These are phyloP conservation scores for Calonectria naviculata DNA, from an alignment of 2,329 filamentous ascomycete genomes.

Conservation along the genomic window DNA sequence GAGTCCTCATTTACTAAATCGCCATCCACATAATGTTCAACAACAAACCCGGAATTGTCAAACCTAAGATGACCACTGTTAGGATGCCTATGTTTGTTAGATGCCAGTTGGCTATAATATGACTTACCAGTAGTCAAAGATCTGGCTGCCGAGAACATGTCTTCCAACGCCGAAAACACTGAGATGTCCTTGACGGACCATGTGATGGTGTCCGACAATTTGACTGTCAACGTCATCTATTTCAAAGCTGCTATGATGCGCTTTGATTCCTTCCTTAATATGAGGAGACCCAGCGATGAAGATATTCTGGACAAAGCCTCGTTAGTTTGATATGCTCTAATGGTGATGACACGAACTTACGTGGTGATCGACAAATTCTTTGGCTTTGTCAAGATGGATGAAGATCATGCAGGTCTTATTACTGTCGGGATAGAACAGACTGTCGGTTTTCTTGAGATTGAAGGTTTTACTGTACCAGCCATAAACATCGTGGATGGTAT, in stretches of 20 bases:
- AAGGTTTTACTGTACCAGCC: constrained; percentile 15
- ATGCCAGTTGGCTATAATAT: neutral
- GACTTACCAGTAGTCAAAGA: constrained; percentile 21
- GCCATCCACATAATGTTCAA: constrained; percentile 21
- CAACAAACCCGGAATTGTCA: constrained; percentile 14
- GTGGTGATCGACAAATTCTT: constrained; percentile 19
- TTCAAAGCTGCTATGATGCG: constrained; percentile 18
- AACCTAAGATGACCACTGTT: constrained; percentile 1
- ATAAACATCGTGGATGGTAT: neutral
- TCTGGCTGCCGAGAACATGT: constrained; percentile 20
- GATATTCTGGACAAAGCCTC: neutral
- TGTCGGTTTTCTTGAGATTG: constrained; percentile 9
- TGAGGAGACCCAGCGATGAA: constrained; percentile 17
- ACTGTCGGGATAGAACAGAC: neutral
- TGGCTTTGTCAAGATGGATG: constrained; percentile 17
- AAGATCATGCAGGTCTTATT: constrained; percentile 19
- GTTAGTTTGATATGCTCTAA: neutral
- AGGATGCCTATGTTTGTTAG: no score
- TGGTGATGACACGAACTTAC: neutral
- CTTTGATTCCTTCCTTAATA: constrained; percentile 17
- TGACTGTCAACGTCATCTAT: constrained; percentile 18
- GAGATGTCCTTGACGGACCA: constrained; percentile 3
- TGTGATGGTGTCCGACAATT: constrained; percentile 10
- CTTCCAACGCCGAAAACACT: constrained; percentile 16
- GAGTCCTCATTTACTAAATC: constrained; percentile 22